Base-by-base conservation (phyloP, 1,139 yeast genomes). In the Lodderomyces theae region DNA sequence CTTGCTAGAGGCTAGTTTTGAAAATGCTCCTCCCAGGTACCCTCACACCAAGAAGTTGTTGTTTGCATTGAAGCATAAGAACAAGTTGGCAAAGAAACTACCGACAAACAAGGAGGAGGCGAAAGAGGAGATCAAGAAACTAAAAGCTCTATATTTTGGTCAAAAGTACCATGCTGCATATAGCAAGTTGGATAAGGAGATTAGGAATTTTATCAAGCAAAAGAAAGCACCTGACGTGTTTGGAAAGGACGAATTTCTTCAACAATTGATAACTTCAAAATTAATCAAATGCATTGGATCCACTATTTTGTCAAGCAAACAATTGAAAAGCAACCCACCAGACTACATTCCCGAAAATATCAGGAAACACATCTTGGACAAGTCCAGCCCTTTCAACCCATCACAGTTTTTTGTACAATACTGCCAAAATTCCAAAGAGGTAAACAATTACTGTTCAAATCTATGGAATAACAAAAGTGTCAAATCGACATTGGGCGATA, bases 381-480 rank as follows among this genome's bases (percentile, higher is more conserved):
- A 68, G 46, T 22, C 57, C 6, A 44, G 57, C 37, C 39, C 52
- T 1, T 42, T 54, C 18, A 72, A 78, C 49, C 82, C 85, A 0
- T 65, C 74, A 30, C 56, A 62, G 23, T 78, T 80, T 57, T 77
- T 76, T 56, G 76, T 74, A 30, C 51, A 48, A 6, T 56, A 65
- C 50, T 71, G 76, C 51, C 74, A 76, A 37, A 60, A 66, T 55
- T 57, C 69, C 37, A 58, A 65, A 49, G 63, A 53, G 25, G 46
- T 72, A 43, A 66, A 77, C 57, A 66, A 71, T 49, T 54, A 75
- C 46, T 66, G 79, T 16, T 81, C 88, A 3, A 74, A 71, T 42
- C 46, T 84, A 13, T 78, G 83, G 75, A 85, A 85, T 51, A 68
- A 70, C 42, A 77, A 77, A 42, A 63, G 66, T 6, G 61, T 81